Conservation (phyloP, 2,329 filamentous ascomycete species). For the Talaromyces piceae region DNA sequence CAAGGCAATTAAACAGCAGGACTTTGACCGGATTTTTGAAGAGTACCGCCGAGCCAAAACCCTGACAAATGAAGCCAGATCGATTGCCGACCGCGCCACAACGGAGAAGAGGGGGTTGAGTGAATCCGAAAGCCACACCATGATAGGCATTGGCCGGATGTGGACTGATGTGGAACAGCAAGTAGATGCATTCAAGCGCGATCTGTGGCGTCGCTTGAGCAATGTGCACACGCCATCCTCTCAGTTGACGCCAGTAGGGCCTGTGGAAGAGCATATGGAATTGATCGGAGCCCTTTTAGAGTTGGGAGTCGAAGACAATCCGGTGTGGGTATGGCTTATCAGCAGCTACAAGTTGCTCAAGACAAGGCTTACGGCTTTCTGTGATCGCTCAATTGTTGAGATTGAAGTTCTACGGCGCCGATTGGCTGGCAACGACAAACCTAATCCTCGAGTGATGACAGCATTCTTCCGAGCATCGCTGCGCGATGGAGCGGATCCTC, state of each 20-base stretch:
- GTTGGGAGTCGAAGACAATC: conserved; percentile 88
- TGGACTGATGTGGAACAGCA: conserved; percentile 91
- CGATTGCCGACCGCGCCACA: conserved; percentile 53
- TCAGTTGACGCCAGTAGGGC: conserved; percentile 43
- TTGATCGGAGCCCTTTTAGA: conserved; percentile 85
- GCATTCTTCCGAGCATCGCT: conserved; percentile 68
- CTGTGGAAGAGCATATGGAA: conserved; percentile 81
- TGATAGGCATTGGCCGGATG: conserved; percentile 84
- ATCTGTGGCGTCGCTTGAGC: conserved; percentile 76
- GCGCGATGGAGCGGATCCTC: conserved; percentile 58
- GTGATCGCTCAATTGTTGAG: conserved; percentile 82
- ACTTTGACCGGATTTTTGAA: conserved; percentile 81
- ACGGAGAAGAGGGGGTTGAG: conserved; percentile 51
- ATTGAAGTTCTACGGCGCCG: conserved; percentile 83
- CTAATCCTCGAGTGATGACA: conserved; percentile 60
- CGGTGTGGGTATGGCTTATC: conserved; percentile 91
- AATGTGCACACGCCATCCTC: conserved; percentile 54
- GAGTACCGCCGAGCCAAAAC: conserved; percentile 77
- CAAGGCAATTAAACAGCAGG: conserved; percentile 81
- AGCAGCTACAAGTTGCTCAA: conserved; percentile 87
- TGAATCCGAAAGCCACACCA: conserved; percentile 75
- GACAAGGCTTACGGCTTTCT: conserved; percentile 69
- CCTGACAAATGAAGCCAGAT: conserved; percentile 70
- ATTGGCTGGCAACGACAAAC: conserved; percentile 66
- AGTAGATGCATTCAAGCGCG: conserved; percentile 76